These are phyloP conservation scores for Rhizopus arrhizus DNA, from an alignment of 371 early-diverging fungal genomes.

Conservation along the genomic window DNA sequence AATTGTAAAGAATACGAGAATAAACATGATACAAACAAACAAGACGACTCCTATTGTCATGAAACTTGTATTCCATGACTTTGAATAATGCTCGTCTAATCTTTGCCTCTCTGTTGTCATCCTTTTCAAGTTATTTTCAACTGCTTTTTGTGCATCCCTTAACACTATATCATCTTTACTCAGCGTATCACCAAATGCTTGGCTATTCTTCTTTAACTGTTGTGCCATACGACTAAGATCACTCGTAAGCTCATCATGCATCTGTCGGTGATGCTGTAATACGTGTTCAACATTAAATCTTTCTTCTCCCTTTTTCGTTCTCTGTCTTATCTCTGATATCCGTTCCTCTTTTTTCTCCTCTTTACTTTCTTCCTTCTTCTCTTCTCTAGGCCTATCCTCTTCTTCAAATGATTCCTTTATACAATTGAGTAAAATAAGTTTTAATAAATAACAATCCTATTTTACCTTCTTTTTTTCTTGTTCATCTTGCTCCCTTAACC, in stretches of 20 bases:
- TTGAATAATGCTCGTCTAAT: slow-evolving; percentile 58
- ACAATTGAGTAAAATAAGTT: too few relatives aligned
- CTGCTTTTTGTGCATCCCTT: slow-evolving; percentile 44
- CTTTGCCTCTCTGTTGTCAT: slow-evolving; percentile 57
- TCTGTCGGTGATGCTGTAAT: slow-evolving; percentile 64
- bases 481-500: slow-evolving; percentile 28
- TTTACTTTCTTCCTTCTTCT: slow-evolving; percentile 4
- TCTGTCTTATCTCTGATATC: slow-evolving; percentile 1
- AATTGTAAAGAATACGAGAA: slow-evolving; percentile 71
- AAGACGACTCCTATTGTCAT: slow-evolving; percentile 65
- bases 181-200: slow-evolving; percentile 61
- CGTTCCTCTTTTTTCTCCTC: background rate
- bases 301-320: slow-evolving; percentile 23
- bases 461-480: slow-evolving; percentile 18
- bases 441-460: background rate
- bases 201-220: slow-evolving; percentile 65
- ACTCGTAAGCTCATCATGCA: slow-evolving; percentile 69
- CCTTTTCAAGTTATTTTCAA: slow-evolving; percentile 53
- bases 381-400: slow-evolving; percentile 6
- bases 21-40: slow-evolving; percentile 67
- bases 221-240: slow-evolving; percentile 69
- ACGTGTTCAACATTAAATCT: slow-evolving; percentile 55
- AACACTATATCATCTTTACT: slow-evolving; percentile 57
- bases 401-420: slow-evolving; percentile 11
- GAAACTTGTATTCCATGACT: slow-evolving; percentile 72